These are phyloP conservation scores for Mortierella sp. DNA, from an alignment of 371 early-diverging fungal species.

Conservation along the genomic window DNA sequence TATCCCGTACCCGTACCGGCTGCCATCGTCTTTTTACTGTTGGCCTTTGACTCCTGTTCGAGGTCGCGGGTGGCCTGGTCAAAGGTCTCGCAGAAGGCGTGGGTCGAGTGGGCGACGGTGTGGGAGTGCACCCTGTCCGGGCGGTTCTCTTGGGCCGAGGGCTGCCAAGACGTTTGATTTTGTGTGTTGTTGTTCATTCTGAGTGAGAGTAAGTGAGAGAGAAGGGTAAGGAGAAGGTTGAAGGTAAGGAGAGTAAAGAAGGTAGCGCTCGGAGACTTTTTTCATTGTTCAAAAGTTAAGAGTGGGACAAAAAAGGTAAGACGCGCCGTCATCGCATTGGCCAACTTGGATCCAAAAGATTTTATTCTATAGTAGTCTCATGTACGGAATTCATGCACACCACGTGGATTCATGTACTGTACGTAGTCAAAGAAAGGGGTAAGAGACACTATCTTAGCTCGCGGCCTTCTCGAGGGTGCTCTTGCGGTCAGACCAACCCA, in stretches of 20 bases:
- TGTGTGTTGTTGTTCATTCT: constrained; percentile 7
- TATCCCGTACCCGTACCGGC: not conserved
- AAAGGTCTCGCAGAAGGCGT: constrained; percentile 45
- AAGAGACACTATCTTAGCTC: not conserved
- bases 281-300: not conserved
- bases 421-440: not conserved
- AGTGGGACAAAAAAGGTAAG: constrained; percentile 1
- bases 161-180: not conserved
- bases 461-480: constrained; percentile 15
- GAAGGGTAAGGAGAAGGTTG: not conserved
- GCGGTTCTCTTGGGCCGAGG: not conserved
- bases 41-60: not conserved
- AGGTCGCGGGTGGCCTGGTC: constrained; percentile 52
- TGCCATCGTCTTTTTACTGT: not conserved
- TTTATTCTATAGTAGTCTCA: not conserved
- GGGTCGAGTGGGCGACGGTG: constrained; percentile 38
- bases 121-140: not conserved
- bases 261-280: too few relatives aligned
- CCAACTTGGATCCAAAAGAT: not conserved
- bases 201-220: not conserved
- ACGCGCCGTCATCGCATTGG: not conserved
- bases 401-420: not conserved
- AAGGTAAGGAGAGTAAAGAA: not conserved
- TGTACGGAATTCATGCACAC: not conserved
- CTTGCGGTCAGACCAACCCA: constrained; percentile 51